Base-by-base conservation (phyloP, 495 filamentous ascomycete species). In the Aspergillus steynii region DNA sequence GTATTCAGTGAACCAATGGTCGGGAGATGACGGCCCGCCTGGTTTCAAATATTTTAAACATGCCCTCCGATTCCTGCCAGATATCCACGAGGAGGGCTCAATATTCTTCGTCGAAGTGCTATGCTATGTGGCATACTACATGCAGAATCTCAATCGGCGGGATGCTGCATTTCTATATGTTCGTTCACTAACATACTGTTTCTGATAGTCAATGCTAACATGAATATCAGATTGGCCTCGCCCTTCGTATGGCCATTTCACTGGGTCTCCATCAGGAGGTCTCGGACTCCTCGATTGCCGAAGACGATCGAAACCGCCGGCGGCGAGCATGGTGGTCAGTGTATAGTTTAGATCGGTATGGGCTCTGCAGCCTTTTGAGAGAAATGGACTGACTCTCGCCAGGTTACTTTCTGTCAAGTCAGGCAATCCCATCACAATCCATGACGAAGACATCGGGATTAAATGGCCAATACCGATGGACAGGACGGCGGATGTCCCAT, bases 291-390 rank as follows among this genome's bases (percentile, higher is more conserved):
- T 58, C 57, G 15, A 71, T 76, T 29, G 70, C 65, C 52, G 69
- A 74, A 28, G 61, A 61, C 15, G 74, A 72, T 28, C 70, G 77
- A 25, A 80, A 81, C 42, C 77, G 76, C 53, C 76, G 81, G 9
- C 73, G 80, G 7, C 73, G 79, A 28, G 74, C 80, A 2, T 83
- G 80, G 80, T 83, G 80, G 81, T 81, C 77, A 34, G 74, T 82
- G 7, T 83, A 83, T 58, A 80, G 76, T 62, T 59, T 83, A 28
- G 81, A 83, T 58, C 70, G 80, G 63, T 53, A 42, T 42, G 31
- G 6, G 3, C 37, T 42, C 9, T 1, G 12, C 9, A 14, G 12
- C 1, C 31, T 7, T 32, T 32, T 3, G 31, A 32, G 31, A 7
- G 31, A 3, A 7, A 32, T 32, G 31, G 3, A 32, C 31, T 42